phyloP scores from a whole-genome alignment of 305 asterid species.

The Plantago lanceolata region DNA sequence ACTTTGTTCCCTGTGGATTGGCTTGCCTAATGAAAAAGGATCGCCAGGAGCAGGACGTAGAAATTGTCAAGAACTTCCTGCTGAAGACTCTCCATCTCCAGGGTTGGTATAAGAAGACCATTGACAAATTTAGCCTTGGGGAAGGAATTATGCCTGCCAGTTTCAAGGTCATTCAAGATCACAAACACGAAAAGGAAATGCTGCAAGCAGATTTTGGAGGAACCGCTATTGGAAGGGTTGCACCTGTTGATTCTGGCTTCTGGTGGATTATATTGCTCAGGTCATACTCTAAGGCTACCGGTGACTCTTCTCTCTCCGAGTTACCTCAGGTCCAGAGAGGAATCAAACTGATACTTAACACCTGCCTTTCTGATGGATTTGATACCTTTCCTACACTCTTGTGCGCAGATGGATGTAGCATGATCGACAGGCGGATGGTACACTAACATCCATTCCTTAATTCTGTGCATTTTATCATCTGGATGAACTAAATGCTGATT shows the following conservation, averaged over 20 bases:
- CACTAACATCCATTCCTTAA: not conserved
- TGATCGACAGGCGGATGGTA: constrained; percentile 71
- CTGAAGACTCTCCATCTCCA: constrained; percentile 59
- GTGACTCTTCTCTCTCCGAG: constrained; percentile 42
- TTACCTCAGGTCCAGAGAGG: constrained; percentile 57
- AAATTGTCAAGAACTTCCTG: constrained; percentile 53
- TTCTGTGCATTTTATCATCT: not conserved
- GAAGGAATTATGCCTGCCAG: constrained; percentile 72
- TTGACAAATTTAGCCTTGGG: constrained; percentile 54
- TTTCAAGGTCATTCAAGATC: constrained; percentile 49
- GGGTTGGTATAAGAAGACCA: constrained; percentile 57
- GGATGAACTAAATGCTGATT: not conserved
- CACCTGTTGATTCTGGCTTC: constrained; percentile 66
- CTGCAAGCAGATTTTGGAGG: constrained; percentile 60
- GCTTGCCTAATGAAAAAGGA: constrained; percentile 57
- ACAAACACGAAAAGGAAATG: constrained; percentile 34
- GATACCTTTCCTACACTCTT: constrained; percentile 63
- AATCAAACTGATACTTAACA: constrained; percentile 46
- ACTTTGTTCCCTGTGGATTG: constrained; percentile 58
- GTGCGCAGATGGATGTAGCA: constrained; percentile 69
- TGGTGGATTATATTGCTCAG: constrained; percentile 65
- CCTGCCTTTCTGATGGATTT: constrained; percentile 59
- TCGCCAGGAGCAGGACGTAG: constrained; percentile 32
- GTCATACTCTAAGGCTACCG: constrained; percentile 48
- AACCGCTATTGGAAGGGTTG: constrained; percentile 63